Evolutionary conservation across 2,329 filamentous ascomycete species (phyloP).

Genomic region (Claviceps capensis): DNA sequence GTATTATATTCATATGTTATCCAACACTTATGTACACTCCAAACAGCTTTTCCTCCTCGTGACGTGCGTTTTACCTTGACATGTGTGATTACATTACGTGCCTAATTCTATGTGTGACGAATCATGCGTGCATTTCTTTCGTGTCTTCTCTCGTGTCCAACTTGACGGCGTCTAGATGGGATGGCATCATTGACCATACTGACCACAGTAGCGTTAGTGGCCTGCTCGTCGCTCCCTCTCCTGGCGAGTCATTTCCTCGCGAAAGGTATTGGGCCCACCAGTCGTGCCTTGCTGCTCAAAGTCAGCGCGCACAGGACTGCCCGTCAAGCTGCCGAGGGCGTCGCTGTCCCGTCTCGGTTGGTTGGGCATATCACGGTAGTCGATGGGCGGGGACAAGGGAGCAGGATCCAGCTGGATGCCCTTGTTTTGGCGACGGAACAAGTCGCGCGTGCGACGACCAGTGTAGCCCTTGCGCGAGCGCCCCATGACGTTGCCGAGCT

Average conservation of each 20-base stretch:
- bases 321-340: conserved; percentile 33
- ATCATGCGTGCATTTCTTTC: too few relatives aligned
- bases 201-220: background rate
- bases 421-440: conserved; percentile 22
- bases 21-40: too few relatives aligned
- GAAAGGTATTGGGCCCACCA: conserved; percentile 29
- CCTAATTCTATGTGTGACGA: too few relatives aligned
- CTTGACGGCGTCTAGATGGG: too few relatives aligned
- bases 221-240: conserved; percentile 11
- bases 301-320: conserved; percentile 29
- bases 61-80: too few relatives aligned
- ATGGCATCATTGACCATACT: too few relatives aligned
- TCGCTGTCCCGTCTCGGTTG: conserved; percentile 28
- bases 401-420: conserved; percentile 32
- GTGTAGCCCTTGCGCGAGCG: conserved; percentile 30
- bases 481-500: conserved; percentile 38
- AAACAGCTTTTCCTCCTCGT: too few relatives aligned
- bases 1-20: too few relatives aligned
- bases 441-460: conserved; percentile 24
- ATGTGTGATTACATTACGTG: too few relatives aligned
- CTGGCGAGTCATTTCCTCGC: conserved; percentile 37
- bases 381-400: conserved; percentile 9
- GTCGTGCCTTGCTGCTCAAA: conserved; percentile 25
- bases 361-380: conserved; percentile 12
- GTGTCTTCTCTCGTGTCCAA: too few relatives aligned